Conservation (phyloP, 805 yeast genomes). For the Candida tibetensis region DNA sequence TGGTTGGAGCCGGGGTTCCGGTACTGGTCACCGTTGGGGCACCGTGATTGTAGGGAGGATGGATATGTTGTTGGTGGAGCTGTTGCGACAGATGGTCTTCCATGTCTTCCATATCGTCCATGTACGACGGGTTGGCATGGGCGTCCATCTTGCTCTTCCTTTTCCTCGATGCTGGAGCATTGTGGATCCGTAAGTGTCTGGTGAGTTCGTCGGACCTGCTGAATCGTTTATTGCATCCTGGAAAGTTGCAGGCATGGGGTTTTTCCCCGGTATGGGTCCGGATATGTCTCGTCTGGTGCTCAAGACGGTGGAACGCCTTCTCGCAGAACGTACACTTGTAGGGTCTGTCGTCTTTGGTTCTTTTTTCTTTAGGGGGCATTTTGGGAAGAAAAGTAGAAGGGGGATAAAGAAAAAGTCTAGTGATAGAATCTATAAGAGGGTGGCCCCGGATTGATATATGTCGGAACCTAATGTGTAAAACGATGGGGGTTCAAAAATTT, state of each 20-base stretch:
- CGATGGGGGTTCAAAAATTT: not conserved
- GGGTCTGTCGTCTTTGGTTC: conserved; percentile 40
- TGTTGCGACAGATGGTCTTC: not conserved
- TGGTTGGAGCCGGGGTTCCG: conserved; percentile 1
- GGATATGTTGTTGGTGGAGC: not conserved
- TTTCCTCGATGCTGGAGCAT: conserved; percentile 64
- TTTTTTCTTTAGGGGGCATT: conserved; percentile 12
- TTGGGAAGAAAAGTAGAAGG: not conserved
- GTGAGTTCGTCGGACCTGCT: conserved; percentile 73
- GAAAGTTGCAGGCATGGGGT: conserved; percentile 73
- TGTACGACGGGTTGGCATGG: not conserved
- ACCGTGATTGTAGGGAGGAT: not conserved
- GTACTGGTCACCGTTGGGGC: not conserved
- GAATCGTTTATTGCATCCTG: conserved; percentile 66
- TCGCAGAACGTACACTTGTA: conserved; percentile 73
- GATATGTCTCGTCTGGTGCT: conserved; percentile 76
- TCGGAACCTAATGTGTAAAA: not conserved
- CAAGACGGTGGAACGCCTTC: conserved; percentile 71
- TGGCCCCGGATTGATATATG: too few relatives aligned
- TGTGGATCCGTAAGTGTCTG: conserved; percentile 69
- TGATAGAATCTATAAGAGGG: too few relatives aligned
- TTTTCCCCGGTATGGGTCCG: conserved; percentile 81
- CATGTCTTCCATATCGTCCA: conserved; percentile 7
- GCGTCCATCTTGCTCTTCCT: conserved; percentile 43
- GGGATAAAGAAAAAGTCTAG: not conserved